These are phyloP conservation scores for Ceratocystis huliohia DNA, from an alignment of 2,329 filamentous ascomycete species.

Conservation along the genomic window DNA sequence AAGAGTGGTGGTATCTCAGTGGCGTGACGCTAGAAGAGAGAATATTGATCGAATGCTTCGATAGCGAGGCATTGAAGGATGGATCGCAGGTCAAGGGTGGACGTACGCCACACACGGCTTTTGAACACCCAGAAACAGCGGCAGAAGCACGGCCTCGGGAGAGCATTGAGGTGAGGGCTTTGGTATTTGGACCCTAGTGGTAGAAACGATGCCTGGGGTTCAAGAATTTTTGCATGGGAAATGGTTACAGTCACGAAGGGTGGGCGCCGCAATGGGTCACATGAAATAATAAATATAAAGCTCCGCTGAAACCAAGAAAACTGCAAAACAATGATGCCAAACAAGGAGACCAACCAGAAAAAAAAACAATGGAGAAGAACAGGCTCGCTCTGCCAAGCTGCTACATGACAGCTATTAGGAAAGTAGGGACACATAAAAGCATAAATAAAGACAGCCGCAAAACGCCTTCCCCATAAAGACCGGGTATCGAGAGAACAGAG, in stretches of 20 bases:
- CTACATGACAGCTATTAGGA: background rate
- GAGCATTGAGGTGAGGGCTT: conserved; percentile 77
- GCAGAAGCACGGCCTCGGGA: conserved; percentile 59
- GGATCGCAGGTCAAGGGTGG: conserved; percentile 42
- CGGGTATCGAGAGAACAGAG: background rate
- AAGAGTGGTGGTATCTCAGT: conserved; percentile 69
- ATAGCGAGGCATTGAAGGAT: conserved; percentile 40
- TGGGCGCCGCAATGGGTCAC: background rate
- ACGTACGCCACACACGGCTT: conserved; percentile 61
- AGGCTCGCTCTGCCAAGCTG: background rate
- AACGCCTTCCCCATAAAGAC: background rate
- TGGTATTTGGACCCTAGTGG: conserved; percentile 54
- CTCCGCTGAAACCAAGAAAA: too few relatives aligned
- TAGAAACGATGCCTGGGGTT: background rate
- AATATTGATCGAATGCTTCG: conserved; percentile 67
- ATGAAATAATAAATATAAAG: background rate
- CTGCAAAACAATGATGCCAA: too few relatives aligned
- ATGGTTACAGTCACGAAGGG: background rate
- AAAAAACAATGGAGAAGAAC: background rate
- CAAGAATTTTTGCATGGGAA: background rate
- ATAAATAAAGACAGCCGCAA: background rate
- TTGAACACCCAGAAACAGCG: conserved; percentile 60
- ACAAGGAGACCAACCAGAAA: too few relatives aligned
- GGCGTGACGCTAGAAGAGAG: conserved; percentile 63
- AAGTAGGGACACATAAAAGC: conserved; percentile 22